Evolutionary conservation across 2,329 filamentous ascomycete genomes (phyloP).

Genomic region (Fusarium nelsonii): DNA sequence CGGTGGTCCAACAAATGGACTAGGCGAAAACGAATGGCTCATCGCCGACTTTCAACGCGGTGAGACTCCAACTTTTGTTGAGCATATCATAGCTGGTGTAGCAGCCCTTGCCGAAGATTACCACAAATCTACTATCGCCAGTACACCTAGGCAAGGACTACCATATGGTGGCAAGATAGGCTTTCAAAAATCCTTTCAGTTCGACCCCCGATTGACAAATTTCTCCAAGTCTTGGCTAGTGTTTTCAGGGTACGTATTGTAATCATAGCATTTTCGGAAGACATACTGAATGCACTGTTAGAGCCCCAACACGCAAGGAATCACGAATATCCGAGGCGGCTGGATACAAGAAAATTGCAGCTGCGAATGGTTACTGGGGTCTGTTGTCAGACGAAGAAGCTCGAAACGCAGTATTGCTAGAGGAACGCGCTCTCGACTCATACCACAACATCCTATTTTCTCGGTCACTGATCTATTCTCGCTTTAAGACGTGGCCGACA

Average conservation of each 20-base stretch:
- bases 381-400: slow-evolving; percentile 47
- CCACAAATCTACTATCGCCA: slow-evolving; percentile 54
- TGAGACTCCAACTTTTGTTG: slow-evolving; percentile 83
- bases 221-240: slow-evolving; percentile 58
- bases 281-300: slow-evolving; percentile 46
- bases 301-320: slow-evolving; percentile 72
- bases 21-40: slow-evolving; percentile 73
- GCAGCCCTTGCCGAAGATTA: slow-evolving; percentile 60
- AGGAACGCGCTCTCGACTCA: slow-evolving; percentile 83
- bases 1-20: slow-evolving; percentile 66
- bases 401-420: slow-evolving; percentile 62
- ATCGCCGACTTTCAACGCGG: slow-evolving; percentile 82
- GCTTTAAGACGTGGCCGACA: slow-evolving; percentile 64
- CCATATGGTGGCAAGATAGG: neutral
- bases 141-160: neutral
- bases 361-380: slow-evolving; percentile 61
- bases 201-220: neutral
- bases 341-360: slow-evolving; percentile 70
- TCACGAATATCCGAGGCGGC: slow-evolving; percentile 70
- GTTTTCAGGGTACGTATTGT: slow-evolving; percentile 74
- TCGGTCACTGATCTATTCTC: slow-evolving; percentile 63
- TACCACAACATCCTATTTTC: slow-evolving; percentile 88
- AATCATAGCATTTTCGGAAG: fast-evolving
- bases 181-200: neutral
- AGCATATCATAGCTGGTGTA: slow-evolving; percentile 77